phyloP scores from a whole-genome alignment of 257 asterid genomes.

The Phtheirospermum japonicum region DNA sequence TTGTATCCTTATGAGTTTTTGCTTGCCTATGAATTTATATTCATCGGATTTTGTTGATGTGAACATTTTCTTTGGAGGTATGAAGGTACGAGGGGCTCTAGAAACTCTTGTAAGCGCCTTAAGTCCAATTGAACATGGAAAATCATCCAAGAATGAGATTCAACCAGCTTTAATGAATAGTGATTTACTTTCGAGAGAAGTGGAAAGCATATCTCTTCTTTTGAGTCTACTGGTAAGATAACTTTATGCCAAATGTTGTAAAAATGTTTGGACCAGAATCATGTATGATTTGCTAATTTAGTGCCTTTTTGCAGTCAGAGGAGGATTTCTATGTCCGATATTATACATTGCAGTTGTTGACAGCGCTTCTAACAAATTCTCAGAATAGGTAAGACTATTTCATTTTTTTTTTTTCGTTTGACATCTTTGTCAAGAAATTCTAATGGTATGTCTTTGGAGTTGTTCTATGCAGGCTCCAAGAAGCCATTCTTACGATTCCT shows the following conservation, averaged over 20 bases:
- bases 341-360: constrained; percentile 81
- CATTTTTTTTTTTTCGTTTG: constrained; percentile 18
- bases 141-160: constrained; percentile 12
- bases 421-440: constrained; percentile 2
- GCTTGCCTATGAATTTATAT: constrained; percentile 20
- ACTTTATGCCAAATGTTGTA: constrained; percentile 17
- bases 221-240: constrained; percentile 82
- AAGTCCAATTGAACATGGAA: constrained; percentile 12
- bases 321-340: constrained; percentile 94
- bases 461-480: constrained; percentile 68
- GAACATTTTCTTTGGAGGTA: constrained; percentile 28
- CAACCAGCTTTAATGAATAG: constrained; percentile 21
- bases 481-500: constrained; percentile 88
- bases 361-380: constrained; percentile 88
- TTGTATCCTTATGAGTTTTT: constrained; percentile 15
- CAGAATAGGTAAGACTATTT: constrained; percentile 58
- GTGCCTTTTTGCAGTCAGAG: constrained; percentile 59
- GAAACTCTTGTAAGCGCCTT: constrained; percentile 19
- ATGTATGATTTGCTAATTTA: constrained; percentile 33
- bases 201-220: constrained; percentile 71
- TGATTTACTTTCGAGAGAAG: constrained; percentile 17
- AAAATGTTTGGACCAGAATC: constrained; percentile 21
- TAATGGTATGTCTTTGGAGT: constrained; percentile 9
- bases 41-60: constrained; percentile 23
- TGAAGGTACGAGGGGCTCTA: constrained; percentile 58